Evolutionary conservation across 176 grass and related monocot genomes (phyloP).

Genomic region (Oryza longistaminata): DNA sequence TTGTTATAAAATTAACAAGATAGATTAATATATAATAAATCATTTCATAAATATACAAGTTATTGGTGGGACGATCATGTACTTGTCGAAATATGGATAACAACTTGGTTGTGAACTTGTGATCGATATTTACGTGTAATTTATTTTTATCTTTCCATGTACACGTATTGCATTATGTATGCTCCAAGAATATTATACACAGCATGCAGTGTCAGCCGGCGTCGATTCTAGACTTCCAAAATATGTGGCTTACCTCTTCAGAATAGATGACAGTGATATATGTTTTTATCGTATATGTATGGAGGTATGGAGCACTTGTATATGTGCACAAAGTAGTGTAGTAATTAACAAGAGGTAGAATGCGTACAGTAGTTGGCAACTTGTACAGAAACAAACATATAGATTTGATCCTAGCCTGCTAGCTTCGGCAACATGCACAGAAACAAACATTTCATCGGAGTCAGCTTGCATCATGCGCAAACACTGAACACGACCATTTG

Average conservation of each 20-base stretch:
- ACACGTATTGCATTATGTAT: not conserved
- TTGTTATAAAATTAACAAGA: too few relatives aligned
- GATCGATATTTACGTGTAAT: not conserved
- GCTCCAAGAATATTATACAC: not conserved
- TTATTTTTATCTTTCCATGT: not conserved
- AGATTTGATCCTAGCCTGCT: not conserved
- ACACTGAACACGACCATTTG: not conserved
- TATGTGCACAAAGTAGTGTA: not conserved
- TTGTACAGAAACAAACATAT: not conserved
- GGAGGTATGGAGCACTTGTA: too few relatives aligned
- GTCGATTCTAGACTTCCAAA: slow-evolving; percentile 15
- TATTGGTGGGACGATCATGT: not conserved
- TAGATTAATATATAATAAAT: too few relatives aligned
- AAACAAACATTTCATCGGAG: slow-evolving; percentile 15
- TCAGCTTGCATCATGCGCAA: slow-evolving; percentile 21
- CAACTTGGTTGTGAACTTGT: not conserved
- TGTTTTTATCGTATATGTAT: not conserved
- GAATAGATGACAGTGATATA: not conserved
- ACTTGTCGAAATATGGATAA: not conserved
- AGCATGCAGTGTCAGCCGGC: not conserved
- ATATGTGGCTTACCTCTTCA: not conserved
- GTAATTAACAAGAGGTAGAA: not conserved
- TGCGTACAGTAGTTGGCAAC: not conserved
- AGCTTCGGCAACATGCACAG: slow-evolving; percentile 9
- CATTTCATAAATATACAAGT: too few relatives aligned